These are phyloP conservation scores for Stagonosporopsis tanaceti DNA, from an alignment of 2,329 filamentous ascomycete genomes.

Conservation along the genomic window DNA sequence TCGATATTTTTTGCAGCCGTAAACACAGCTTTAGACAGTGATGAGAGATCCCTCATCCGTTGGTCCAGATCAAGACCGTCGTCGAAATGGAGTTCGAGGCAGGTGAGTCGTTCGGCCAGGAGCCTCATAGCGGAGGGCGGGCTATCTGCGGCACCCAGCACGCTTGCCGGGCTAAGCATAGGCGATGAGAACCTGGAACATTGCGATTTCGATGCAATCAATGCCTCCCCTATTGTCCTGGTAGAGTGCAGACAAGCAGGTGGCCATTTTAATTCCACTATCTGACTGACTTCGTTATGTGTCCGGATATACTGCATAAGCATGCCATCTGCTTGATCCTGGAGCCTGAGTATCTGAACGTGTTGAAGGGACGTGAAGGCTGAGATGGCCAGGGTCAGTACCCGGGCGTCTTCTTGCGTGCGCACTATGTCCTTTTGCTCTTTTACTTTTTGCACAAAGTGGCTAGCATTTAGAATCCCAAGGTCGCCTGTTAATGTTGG, in stretches of 20 bases:
- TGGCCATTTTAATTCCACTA: conserved; percentile 66
- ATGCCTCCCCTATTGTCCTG: conserved; percentile 64
- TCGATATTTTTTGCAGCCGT: conserved; percentile 66
- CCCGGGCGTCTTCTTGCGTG: conserved; percentile 59
- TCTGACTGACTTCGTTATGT: conserved; percentile 55
- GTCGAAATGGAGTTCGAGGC: conserved; percentile 70
- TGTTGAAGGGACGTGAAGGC: conserved; percentile 69
- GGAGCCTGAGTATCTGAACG: conserved; percentile 69
- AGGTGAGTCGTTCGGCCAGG: conserved; percentile 65
- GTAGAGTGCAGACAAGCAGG: conserved; percentile 69
- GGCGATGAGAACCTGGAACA: conserved; percentile 69
- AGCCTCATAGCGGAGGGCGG: conserved; percentile 58
- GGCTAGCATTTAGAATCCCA: conserved; percentile 49
- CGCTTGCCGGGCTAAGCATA: conserved; percentile 68
- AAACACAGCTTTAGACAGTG: conserved; percentile 66
- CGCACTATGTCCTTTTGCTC: conserved; percentile 62
- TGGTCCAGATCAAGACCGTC: conserved; percentile 64
- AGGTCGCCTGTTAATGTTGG: conserved; percentile 48
- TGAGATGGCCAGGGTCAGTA: conserved; percentile 63
- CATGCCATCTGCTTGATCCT: conserved; percentile 65
- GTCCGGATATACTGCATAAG: conserved; percentile 62
- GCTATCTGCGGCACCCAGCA: conserved; percentile 59
- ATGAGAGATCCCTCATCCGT: conserved; percentile 65
- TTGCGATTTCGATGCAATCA: conserved; percentile 64
- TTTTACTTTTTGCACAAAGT: conserved; percentile 55